A percentile compares a stretch with the other conserved stretches of the same genome.
phyloP scores from a whole-genome alignment of 768 basidiomycete genomes.

The Goffeauzyma gilvescens region DNA sequence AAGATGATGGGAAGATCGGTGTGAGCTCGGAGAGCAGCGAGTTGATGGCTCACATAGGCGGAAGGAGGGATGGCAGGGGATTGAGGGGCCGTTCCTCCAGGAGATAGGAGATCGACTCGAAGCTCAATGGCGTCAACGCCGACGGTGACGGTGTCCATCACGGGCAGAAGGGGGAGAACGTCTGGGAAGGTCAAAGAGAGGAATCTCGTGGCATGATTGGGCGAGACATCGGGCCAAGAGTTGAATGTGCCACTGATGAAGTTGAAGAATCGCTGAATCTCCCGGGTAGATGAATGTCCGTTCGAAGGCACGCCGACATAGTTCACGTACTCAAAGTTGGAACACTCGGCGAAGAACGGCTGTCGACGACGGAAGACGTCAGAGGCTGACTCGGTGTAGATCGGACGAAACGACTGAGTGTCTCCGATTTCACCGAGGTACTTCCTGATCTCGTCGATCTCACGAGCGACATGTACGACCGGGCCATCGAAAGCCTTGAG shows the following conservation, averaged over 20 bases:
- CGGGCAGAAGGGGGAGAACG: slow-evolving; percentile 46
- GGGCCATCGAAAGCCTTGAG: slow-evolving; percentile 55
- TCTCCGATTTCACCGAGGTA: slow-evolving; percentile 43
- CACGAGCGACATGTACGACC: slow-evolving; percentile 68
- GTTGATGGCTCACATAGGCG: slow-evolving; percentile 58
- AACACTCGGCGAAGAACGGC: slow-evolving; percentile 70
- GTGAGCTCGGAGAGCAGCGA: slow-evolving; percentile 54
- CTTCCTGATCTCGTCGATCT: slow-evolving; percentile 57
- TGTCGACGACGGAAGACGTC: slow-evolving; percentile 66
- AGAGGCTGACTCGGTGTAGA: slow-evolving; percentile 67
- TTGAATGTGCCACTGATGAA: slow-evolving; percentile 57
- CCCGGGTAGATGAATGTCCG: slow-evolving; percentile 36
- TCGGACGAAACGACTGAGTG: slow-evolving; percentile 58
- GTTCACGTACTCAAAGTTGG: slow-evolving; percentile 68
- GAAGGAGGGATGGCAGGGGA: slow-evolving; percentile 45
- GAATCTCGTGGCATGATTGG: slow-evolving; percentile 64
- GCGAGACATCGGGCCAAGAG: slow-evolving; percentile 36
- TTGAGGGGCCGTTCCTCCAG: slow-evolving; percentile 33
- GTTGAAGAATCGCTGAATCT: slow-evolving; percentile 67
- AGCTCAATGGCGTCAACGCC: slow-evolving; percentile 86
- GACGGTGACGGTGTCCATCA: slow-evolving; percentile 52
- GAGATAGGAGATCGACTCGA: slow-evolving; percentile 70
- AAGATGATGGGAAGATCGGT: slow-evolving; percentile 75
- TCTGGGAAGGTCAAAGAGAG: slow-evolving; percentile 83
- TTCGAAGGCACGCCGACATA: slow-evolving; percentile 34